Conservation (phyloP, 176 grass and related monocot genomes). For the Zea mays region Zm-B73-REFERENCE-NAM-5.0 NC_050098.1:424501-425000, state of each 20-base stretch:
- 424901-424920: constrained; percentile 10
- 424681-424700: constrained; percentile 75
- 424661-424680: constrained; percentile 46
- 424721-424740: constrained; percentile 83
- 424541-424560: not conserved
- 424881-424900: constrained; percentile 17
- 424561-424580: constrained; percentile 39
- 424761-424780: constrained; percentile 16
- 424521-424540: not conserved
- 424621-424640: constrained; percentile 14
- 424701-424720: constrained; percentile 71
- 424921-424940: constrained; percentile 14
- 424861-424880: constrained; percentile 9
- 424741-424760: constrained; percentile 78
- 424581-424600: not conserved
- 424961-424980: constrained; percentile 1
- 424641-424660: not conserved
- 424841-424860: constrained; percentile 7
- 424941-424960: constrained; percentile 5
- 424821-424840: constrained; percentile 16
- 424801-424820: constrained; percentile 20
- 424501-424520: constrained; percentile 2
- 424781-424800: constrained; percentile 20
- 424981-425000: not conserved
- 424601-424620: constrained; percentile 2